Base-by-base conservation (phyloP, 768 basidiomycete species). In the Boletus patriciae region DNA sequence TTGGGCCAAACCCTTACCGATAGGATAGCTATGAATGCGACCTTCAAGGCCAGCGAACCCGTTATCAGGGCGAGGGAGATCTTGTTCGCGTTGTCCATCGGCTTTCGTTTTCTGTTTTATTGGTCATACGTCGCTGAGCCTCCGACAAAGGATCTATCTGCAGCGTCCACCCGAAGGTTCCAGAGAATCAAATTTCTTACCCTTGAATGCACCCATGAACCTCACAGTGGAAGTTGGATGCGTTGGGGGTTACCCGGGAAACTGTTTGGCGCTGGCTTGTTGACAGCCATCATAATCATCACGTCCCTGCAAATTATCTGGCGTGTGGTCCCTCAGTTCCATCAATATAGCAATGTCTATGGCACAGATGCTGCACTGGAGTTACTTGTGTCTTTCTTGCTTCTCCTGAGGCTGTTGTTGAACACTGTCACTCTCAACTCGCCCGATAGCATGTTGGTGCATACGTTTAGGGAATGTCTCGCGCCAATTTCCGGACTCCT, bases 41-140 rank as follows among this genome's bases (percentile, higher is more conserved):
- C 45, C 68, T 66, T 38, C 52, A 8, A 36, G 12, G 40, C 44
- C n/a, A 57, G 40, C 38, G 36, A 77, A 72, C 15, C 74, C 27
- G 27, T 84, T 37, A 70, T 81, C 33, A 76, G 74, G 50, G 70
- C 80, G 6, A 83, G 88, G 37, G 90, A 90, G 66, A 72, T 85
- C 29, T 73, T 79, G 47, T 76, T 85, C 56, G 75, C 83, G 12
- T 61, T 88, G 21, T 81, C 87, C 11, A 66, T 80, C 42, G 84
- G 84, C 6, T 72, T 83, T 42, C 79, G 85, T 37, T 83, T 83
- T 64, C 65, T 90, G 16, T 90, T 84, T 64, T 84, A 84, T 59
- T 92, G 90, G 90, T 72, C 72, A 38, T 81, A 85, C 57, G 84
- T 86, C 41, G 79, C 82, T 16, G 76, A 77, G 55, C 78, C 84